A percentile compares a stretch with the other conserved stretches of the same genome.
Conservation (phyloP, 23 red algal species). For the Gracilaria vermiculophylla region DNA sequence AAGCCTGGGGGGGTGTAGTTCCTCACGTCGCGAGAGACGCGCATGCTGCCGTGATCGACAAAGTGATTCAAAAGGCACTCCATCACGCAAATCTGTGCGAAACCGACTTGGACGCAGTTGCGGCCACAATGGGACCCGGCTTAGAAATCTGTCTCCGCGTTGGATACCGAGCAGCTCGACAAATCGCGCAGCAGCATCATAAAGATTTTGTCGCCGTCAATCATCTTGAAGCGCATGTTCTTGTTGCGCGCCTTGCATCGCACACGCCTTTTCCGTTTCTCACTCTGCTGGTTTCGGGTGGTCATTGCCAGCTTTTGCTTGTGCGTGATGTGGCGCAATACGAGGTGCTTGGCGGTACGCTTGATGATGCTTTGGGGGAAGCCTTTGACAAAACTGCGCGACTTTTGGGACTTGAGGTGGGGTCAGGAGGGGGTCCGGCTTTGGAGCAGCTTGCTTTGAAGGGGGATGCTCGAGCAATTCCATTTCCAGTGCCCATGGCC, state of each 20-base stretch:
- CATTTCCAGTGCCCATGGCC: constrained; percentile 86
- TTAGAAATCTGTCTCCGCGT: constrained; percentile 95
- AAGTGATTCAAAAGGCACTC: constrained; percentile 71
- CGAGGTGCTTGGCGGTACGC: constrained; percentile 88
- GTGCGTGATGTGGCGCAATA: constrained; percentile 75
- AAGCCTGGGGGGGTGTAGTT: constrained; percentile 86
- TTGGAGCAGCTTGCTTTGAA: constrained; percentile 80
- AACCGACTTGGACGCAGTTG: constrained; percentile 70
- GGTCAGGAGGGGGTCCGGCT: constrained; percentile 84
- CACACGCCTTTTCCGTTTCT: constrained; percentile 81
- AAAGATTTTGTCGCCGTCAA: constrained; percentile 88
- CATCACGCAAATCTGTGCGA: constrained; percentile 23
- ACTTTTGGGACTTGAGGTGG: constrained; percentile 78
- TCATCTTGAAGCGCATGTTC: constrained; percentile 94
- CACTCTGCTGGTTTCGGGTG: constrained; percentile 86
- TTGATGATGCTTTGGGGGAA: constrained; percentile 96
- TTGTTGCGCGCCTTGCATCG: constrained; percentile 64
- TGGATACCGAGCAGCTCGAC: constrained; percentile 76
- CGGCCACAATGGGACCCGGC: constrained; percentile 94
- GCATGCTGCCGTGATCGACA: constrained; percentile 68
- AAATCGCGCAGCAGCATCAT: constrained; percentile 7
- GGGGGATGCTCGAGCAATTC: constrained; percentile 67
- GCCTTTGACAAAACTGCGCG: constrained; percentile 96
- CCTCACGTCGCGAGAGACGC: constrained; percentile 90
- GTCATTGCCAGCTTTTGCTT: constrained; percentile 93